A percentile compares a stretch with the other conserved stretches of the same genome.
Conservation (phyloP, 768 basidiomycete genomes). For the Boletellus sp. region DNA sequence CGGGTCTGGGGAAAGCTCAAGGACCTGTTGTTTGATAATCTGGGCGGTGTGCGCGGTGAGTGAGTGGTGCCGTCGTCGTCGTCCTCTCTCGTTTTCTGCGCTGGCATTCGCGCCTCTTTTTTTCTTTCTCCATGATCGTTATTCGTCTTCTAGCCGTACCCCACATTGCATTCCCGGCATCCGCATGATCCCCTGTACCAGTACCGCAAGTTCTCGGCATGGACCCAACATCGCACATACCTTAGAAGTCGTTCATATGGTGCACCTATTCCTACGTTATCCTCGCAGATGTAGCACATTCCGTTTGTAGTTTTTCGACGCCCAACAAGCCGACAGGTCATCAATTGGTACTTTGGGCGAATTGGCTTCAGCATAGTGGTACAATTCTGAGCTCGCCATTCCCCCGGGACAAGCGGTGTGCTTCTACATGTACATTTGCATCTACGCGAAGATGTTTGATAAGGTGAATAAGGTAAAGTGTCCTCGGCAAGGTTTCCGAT, state of each 20-base stretch:
- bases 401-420: constrained; percentile 4
- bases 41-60: constrained; percentile 20
- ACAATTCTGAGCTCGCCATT: constrained; percentile 12
- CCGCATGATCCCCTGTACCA: constrained; percentile 23
- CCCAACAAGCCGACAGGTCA: constrained; percentile 2
- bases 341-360: not conserved
- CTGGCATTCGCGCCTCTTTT: constrained; percentile 3
- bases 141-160: constrained; percentile 12
- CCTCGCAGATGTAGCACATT: constrained; percentile 20
- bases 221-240: constrained; percentile 23
- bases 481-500: not conserved
- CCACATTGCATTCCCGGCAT: constrained; percentile 23
- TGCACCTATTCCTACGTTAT: constrained; percentile 18
- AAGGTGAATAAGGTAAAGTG: constrained; percentile 10
- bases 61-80: constrained; percentile 5
- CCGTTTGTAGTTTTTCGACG: constrained; percentile 15
- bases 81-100: constrained; percentile 1
- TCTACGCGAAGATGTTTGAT: constrained; percentile 17
- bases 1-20: constrained; percentile 29
- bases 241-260: constrained; percentile 17
- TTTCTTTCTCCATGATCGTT: constrained; percentile 1
- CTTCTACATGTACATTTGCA: constrained; percentile 16
- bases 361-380: constrained; percentile 12
- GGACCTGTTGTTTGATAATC: constrained; percentile 28
- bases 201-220: constrained; percentile 17